Evolutionary conservation across 2,329 filamentous ascomycete species (phyloP).

Genomic region (Nannizziopsis arthrosporioides): DNA sequence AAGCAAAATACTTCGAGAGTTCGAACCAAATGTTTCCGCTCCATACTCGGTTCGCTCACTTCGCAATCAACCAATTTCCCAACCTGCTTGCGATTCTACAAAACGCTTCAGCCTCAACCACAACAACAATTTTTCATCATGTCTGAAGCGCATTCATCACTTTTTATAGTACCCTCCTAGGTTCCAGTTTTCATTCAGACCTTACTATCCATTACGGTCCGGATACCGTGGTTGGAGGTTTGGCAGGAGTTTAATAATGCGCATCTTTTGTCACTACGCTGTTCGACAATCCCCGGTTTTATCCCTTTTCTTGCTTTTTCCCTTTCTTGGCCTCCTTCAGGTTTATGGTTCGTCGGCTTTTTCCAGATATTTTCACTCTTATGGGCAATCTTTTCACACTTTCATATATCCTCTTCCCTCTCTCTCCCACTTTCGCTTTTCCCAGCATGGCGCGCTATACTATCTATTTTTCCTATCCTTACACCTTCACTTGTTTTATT

Average conservation of each 20-base stretch:
- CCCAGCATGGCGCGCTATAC: too few relatives aligned
- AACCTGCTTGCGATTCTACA: too few relatives aligned
- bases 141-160: background rate
- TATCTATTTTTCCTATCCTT: too few relatives aligned
- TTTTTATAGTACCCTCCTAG: background rate
- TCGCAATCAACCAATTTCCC: too few relatives aligned
- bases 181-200: background rate
- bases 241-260: conserved; percentile 1
- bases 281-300: background rate
- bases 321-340: background rate
- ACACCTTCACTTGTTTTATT: too few relatives aligned
- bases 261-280: conserved; percentile 2
- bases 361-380: too few relatives aligned
- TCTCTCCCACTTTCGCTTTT: too few relatives aligned
- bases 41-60: too few relatives aligned
- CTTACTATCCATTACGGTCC: conserved; percentile 2
- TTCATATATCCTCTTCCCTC: background rate
- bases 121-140: too few relatives aligned
- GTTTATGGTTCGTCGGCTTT: background rate
- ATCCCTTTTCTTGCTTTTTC: background rate
- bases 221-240: conserved; percentile 6
- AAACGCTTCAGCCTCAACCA: too few relatives aligned
- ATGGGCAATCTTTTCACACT: background rate
- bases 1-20: conserved; percentile 20
- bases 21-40: background rate